Base-by-base conservation (phyloP, 2,329 filamentous ascomycete genomes). In the Aureobasidium sp. region DNA sequence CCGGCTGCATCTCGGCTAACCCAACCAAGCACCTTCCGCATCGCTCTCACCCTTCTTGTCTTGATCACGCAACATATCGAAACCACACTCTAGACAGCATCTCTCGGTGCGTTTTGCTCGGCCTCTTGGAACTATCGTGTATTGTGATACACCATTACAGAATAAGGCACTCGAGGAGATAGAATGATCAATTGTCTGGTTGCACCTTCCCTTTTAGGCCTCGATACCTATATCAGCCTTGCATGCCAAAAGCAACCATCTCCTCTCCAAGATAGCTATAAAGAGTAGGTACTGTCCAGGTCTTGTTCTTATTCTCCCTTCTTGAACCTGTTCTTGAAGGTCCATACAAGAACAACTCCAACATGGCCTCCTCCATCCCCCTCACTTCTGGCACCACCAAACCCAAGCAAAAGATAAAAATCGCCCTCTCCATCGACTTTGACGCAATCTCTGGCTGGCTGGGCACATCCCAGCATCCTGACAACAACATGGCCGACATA, bases 381-480 rank as follows among this genome's bases (percentile, higher is more conserved):
- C 9, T 10, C 5, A 6, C 5, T 11, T 62, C 17, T 46, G 9
- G n/a, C 45, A 38, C 47, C 2, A 40, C 62, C 19, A 62, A 57
- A 33, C 46, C 65, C 11, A 64, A 49, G 29, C 66, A 66, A 9
- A 74, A 68, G 53, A 73, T 77, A 65, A 75, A 74, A 50, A 68
- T 77, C 35, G 68, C 74, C 35, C 64, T 74, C 17, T 75, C 74
- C 2, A 69, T 78, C 6, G 81, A 84, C 66, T 80, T 84, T 60
- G 82, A 85, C 63, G 82, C 82, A 13, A 77, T 85, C 2, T 82
- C 80, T 0, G 82, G 82, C 54, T 85, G 81, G 75, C 74, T 84
- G 3, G 83, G 83, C 17, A 84, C 82, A 4, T 81, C 81, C 57
- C 72, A 74, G 31, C 75, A 77, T 58, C 74, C 77, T 4, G 75